A percentile compares a stretch with the other conserved stretches of the same genome.
phyloP scores from a whole-genome alignment of 257 asterid species.

The Parsonsia alboflavescens region DNA sequence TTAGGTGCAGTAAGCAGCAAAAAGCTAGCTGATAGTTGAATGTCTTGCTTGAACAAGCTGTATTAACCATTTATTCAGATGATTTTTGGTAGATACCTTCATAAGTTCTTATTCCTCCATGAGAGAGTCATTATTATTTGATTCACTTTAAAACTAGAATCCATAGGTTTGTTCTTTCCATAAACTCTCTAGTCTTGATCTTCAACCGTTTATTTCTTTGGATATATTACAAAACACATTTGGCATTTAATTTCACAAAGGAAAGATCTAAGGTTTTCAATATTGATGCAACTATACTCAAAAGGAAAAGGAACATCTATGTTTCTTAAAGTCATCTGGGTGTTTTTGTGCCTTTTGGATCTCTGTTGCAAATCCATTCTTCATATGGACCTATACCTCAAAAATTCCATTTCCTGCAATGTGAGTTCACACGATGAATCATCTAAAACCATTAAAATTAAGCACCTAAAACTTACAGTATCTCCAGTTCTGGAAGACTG shows the following conservation, averaged over 20 bases:
- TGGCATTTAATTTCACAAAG: background rate
- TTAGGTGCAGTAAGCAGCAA: background rate
- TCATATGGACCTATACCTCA: background rate
- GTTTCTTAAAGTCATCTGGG: background rate
- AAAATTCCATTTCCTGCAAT: background rate
- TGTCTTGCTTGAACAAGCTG: background rate
- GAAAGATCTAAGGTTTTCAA: background rate
- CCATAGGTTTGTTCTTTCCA: background rate
- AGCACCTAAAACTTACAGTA: slow-evolving; percentile 32
- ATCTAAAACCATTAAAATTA: slow-evolving; percentile 7
- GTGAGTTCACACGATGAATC: too few relatives aligned
- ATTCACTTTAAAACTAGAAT: background rate
- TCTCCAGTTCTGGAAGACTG: slow-evolving; percentile 21
- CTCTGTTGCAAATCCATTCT: background rate
- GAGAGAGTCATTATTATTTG: background rate
- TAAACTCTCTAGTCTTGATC: background rate
- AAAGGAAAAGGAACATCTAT: background rate
- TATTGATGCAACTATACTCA: background rate
- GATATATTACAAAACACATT: background rate
- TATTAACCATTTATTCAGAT: background rate
- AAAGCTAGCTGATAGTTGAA: background rate
- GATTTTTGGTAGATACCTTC: background rate
- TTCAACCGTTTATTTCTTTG: background rate
- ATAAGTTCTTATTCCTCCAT: background rate
- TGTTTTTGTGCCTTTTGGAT: background rate